Base-by-base conservation (phyloP, 1,139 yeast species). In the Kodamaea sp. region DNA sequence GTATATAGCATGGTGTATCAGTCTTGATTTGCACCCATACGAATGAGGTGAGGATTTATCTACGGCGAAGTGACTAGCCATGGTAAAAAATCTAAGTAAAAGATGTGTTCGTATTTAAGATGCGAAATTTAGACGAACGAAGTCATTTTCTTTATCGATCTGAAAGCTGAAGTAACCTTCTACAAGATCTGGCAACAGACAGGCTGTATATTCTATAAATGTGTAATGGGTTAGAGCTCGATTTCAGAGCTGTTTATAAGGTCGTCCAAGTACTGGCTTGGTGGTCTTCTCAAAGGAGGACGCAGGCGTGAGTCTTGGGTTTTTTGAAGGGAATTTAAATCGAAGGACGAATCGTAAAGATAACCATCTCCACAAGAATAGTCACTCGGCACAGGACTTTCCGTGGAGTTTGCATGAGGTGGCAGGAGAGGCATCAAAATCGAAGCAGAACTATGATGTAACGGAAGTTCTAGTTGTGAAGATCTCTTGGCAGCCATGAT, bases 261-360 rank as follows among this genome's bases (percentile, higher is more conserved):
- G 29, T 62, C 65, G 24, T 63, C 65, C 37, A 63, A 51, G 32
- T 51, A 51, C 39, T 58, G 55, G 39, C 65, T 59, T 10, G 69
- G 69, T 0, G 67, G 64, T 36, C 67, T 40, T 21, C 41, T 41
- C 24, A 34, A 14, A 13, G 16, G 37, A 22, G 43, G 38, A 13
- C 34, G 32, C 3, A 19, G 22, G 4, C 11, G 20, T 7, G 27
- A 13, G 5, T 13, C 21, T 22, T 15, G 34, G 18, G 19, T 9
- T 15, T 22, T 27, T 23, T 28, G 29, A 4, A 21, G 11, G 6
- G 39, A 36, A 12, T 18, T 22, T 24, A 32, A 15, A 25, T 37
- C 40, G 24, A 37, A 33, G 10, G 35, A 27, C 4, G 35, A 22
- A 15, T 37, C 41, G 25, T 37, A 25, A 22, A 33, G 25, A 18